Evolutionary conservation across 352 stramenopile genomes (phyloP), one percentile per base, ranked within the genome.

Genomic region (Phytophthora litchii): DNA sequence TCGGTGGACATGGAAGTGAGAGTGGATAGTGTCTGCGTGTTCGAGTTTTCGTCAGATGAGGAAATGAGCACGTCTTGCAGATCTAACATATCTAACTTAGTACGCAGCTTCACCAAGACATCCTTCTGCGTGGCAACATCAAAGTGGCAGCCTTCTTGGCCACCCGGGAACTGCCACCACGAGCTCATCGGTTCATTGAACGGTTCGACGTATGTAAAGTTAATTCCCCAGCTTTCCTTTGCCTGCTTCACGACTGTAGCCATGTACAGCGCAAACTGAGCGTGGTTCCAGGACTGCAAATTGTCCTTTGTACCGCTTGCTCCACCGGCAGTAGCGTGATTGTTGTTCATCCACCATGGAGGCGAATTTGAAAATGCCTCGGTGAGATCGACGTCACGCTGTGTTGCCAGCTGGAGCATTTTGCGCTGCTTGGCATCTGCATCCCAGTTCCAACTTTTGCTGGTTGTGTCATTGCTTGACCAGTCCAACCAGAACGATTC

Each of bases 301-400:
- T 88, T 88, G 51, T 83, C 74, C 19, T 69, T 69, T 6, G 50
- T 66, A 19, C 76, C 64, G 5, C 57, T 67, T 14, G 61, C 52
- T 34, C 65, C 76, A 32, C 78, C 78, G 11, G 78, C 76, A 11
- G 76, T 77, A 0, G 76, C 72, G 43, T 76, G 60, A 54, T 86
- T 86, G 52, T 64, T 70, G 27, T 60, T 82, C 78, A 86, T 88
- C 78, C 78, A 88, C 78, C 78, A 88, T 11, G 78, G 78, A 4
- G 76, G 76, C 37, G 78, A 74, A 50, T 88, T 86, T 4, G 76
- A 82, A 41, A 86, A 86, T 0, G 74, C 74, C 32, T 88, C 78
- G 3, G 78, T 56, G 21, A 79, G 16, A 61, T 80, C 72, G 9
- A 59, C 69, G 16, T 63, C 76, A 21, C 78, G 76, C 9, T 65